Evolutionary conservation across 768 basidiomycete species (phyloP).

Genomic region (Boletus sp.): DNA sequence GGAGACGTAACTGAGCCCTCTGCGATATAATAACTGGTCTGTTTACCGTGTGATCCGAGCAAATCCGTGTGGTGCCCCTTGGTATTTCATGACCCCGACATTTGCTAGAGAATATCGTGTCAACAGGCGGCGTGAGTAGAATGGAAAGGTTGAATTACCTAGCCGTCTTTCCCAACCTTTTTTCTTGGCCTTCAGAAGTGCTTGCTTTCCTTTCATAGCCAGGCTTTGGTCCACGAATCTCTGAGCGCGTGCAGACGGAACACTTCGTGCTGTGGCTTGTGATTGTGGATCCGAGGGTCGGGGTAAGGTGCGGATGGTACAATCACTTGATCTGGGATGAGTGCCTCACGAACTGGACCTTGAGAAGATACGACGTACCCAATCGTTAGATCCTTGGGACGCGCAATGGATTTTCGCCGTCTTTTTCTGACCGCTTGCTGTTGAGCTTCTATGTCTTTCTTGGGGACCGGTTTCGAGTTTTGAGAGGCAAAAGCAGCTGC

Average conservation of each 20-base stretch:
- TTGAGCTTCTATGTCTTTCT: slow-evolving; percentile 23
- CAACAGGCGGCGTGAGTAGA: background rate
- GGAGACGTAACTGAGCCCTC: background rate
- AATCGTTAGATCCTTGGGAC: slow-evolving; percentile 49
- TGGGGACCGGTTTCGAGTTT: slow-evolving; percentile 5
- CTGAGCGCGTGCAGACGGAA: slow-evolving; percentile 46
- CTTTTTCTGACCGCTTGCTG: slow-evolving; percentile 25
- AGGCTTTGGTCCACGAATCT: slow-evolving; percentile 54
- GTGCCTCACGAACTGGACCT: background rate
- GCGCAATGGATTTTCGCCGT: slow-evolving; percentile 31
- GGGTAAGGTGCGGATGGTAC: slow-evolving; percentile 49
- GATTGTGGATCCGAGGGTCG: slow-evolving; percentile 25
- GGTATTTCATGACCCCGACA: slow-evolving; percentile 51
- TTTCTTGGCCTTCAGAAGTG: slow-evolving; percentile 34
- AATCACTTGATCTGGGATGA: slow-evolving; percentile 40
- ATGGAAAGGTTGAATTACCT: slow-evolving; percentile 38
- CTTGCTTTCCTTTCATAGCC: slow-evolving; percentile 39
- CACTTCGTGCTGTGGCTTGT: slow-evolving; percentile 38
- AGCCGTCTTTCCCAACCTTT: slow-evolving; percentile 57
- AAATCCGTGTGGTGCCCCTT: slow-evolving; percentile 54
- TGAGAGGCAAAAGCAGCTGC: slow-evolving; percentile 48
- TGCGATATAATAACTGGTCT: background rate
- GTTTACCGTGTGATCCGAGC: slow-evolving; percentile 12
- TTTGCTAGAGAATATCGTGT: slow-evolving; percentile 38
- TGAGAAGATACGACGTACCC: slow-evolving; percentile 39